A percentile compares a stretch with the other conserved stretches of the same genome.
phyloP scores from a whole-genome alignment of 805 yeast genomes.

The Phaffomyces opuntiae region DNA sequence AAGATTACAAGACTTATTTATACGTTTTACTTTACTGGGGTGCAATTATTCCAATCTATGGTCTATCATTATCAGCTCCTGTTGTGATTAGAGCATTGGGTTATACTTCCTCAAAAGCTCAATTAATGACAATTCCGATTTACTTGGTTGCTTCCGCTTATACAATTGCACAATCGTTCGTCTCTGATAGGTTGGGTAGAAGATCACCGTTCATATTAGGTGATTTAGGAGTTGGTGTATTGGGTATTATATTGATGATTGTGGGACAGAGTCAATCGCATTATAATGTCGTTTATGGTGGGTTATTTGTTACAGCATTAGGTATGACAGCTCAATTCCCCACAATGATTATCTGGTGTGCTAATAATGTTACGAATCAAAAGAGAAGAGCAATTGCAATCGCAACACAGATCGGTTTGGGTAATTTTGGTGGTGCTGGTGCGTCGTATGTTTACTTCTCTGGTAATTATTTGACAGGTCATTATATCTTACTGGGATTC shows the following conservation, averaged over 20 bases:
- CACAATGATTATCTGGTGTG: slow-evolving; percentile 30
- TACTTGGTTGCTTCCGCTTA: slow-evolving; percentile 29
- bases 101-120: slow-evolving; percentile 32
- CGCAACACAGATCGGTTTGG: slow-evolving; percentile 33
- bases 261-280: slow-evolving; percentile 18
- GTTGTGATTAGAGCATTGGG: slow-evolving; percentile 35
- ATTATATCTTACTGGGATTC: slow-evolving; percentile 28
- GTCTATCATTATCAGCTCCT: slow-evolving; percentile 34
- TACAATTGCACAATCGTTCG: slow-evolving; percentile 23
- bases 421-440: slow-evolving; percentile 33
- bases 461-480: slow-evolving; percentile 27
- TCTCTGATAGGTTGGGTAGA: slow-evolving; percentile 23
- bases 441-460: slow-evolving; percentile 28
- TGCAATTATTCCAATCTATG: slow-evolving; percentile 29
- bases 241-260: slow-evolving; percentile 29
- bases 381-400: slow-evolving; percentile 33
- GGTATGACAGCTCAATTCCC: slow-evolving; percentile 30
- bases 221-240: slow-evolving; percentile 23
- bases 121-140: slow-evolving; percentile 36
- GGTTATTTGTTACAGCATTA: slow-evolving; percentile 25
- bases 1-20: slow-evolving; percentile 27
- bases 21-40: slow-evolving; percentile 26
- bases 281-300: slow-evolving; percentile 25
- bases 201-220: slow-evolving; percentile 27
- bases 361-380: slow-evolving; percentile 30